Conservation (phyloP, 768 basidiomycete genomes). For the Pisolithus microcarpus region DNA sequence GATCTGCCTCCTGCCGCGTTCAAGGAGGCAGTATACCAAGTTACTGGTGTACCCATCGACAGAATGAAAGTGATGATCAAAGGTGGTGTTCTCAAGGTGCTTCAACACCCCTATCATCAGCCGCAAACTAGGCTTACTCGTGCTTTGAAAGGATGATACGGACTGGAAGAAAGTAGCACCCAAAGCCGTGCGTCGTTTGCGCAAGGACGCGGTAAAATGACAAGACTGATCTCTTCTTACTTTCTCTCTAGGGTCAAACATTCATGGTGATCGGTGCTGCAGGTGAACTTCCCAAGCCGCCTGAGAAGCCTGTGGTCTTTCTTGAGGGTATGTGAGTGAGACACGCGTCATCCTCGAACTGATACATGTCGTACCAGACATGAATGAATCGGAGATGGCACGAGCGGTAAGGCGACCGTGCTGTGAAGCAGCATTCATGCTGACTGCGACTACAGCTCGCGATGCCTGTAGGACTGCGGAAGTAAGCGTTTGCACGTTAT, state of each 20-base stretch:
- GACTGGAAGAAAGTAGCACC: conserved; percentile 79
- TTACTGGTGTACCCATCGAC: conserved; percentile 82
- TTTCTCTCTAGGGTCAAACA: conserved; percentile 59
- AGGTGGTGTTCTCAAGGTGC: conserved; percentile 81
- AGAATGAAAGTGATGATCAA: conserved; percentile 98
- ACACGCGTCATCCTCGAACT: conserved; percentile 1
- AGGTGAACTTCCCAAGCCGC: conserved; percentile 86
- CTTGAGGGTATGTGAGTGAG: conserved; percentile 57
- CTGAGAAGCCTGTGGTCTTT: conserved; percentile 71
- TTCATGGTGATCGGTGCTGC: conserved; percentile 94
- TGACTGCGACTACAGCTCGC: conserved; percentile 44
- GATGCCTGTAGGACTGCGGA: conserved; percentile 74
- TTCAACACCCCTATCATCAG: conserved; percentile 9
- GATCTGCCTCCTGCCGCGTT: conserved; percentile 64
- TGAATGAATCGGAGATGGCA: conserved; percentile 77
- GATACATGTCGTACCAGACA: conserved; percentile 44
- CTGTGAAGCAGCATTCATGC: neutral
- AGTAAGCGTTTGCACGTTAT: conserved; percentile 35
- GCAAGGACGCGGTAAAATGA: neutral
- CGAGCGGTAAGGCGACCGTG: conserved; percentile 50
- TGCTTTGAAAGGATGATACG: conserved; percentile 65
- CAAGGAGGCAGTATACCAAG: conserved; percentile 75
- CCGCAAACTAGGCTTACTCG: neutral
- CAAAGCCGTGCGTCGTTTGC: conserved; percentile 53
- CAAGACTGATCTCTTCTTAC: conserved; percentile 1